A percentile compares a stretch with the other conserved stretches of the same genome.
Evolutionary conservation across 1,284 basidiomycete species (phyloP).

Genomic region (Trichosporon ovoides): DNA sequence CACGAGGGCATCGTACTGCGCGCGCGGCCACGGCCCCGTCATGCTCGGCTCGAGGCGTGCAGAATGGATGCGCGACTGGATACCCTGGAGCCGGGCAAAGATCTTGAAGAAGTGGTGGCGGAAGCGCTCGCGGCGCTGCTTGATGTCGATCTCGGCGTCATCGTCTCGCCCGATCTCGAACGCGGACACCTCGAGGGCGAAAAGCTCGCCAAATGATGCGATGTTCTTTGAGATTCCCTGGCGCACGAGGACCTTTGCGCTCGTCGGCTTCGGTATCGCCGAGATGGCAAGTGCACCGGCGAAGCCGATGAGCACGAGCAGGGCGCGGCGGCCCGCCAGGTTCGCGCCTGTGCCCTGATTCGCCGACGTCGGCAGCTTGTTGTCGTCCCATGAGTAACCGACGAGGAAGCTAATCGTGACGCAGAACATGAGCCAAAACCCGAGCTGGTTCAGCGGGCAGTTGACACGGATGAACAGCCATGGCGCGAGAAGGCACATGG

Average conservation of each 20-base stretch:
- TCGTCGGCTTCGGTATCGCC: slow-evolving; percentile 42
- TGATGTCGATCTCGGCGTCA: slow-evolving; percentile 10
- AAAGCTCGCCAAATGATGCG: slow-evolving; percentile 37
- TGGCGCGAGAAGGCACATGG: slow-evolving; percentile 54
- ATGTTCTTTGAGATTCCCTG: slow-evolving; percentile 39
- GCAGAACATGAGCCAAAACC: slow-evolving; percentile 43
- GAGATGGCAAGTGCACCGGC: slow-evolving; percentile 41
- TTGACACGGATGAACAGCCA: slow-evolving; percentile 57
- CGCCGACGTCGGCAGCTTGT: slow-evolving; percentile 51
- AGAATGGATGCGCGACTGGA: slow-evolving; percentile 31
- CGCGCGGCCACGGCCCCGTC: slow-evolving; percentile 45
- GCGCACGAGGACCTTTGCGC: slow-evolving; percentile 39
- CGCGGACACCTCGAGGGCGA: slow-evolving; percentile 34
- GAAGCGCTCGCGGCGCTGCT: slow-evolving; percentile 22
- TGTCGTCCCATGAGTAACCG: slow-evolving; percentile 62
- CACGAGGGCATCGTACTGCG: slow-evolving; percentile 36
- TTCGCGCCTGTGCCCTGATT: slow-evolving; percentile 56
- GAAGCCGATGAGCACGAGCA: slow-evolving; percentile 48
- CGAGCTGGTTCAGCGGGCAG: slow-evolving; percentile 50
- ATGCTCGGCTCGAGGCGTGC: slow-evolving; percentile 37
- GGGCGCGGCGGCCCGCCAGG: slow-evolving; percentile 55
- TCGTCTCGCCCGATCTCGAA: slow-evolving; percentile 32
- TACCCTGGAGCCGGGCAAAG: slow-evolving; percentile 29
- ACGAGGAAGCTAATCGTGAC: slow-evolving; percentile 49
- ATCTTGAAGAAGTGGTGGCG: slow-evolving; percentile 32